Evolutionary conservation across 768 basidiomycete genomes (phyloP).

Genomic region (Phanerochaete carnosa): DNA sequence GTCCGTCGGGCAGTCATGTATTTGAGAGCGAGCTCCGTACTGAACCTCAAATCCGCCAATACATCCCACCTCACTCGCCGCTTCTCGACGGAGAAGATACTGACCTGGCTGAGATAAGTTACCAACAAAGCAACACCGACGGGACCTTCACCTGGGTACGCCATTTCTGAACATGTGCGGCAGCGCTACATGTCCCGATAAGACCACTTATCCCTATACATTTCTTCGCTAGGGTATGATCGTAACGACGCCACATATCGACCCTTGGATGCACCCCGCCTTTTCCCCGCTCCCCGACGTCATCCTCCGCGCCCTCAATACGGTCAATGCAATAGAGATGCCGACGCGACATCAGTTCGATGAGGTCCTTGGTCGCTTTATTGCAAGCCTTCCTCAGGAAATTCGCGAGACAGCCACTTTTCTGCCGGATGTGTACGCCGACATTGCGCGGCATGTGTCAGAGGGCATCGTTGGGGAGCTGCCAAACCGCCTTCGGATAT

Average conservation of each 20-base stretch:
- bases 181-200: not conserved
- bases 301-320: constrained; percentile 52
- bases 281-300: constrained; percentile 60
- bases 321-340: constrained; percentile 55
- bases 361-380: constrained; percentile 44
- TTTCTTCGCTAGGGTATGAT: constrained; percentile 33
- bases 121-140: constrained; percentile 19
- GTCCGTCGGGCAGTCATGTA: constrained; percentile 16
- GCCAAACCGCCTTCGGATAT: constrained; percentile 43
- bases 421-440: constrained; percentile 49
- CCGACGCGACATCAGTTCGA: constrained; percentile 55
- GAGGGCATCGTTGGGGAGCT: constrained; percentile 29
- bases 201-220: constrained; percentile 27
- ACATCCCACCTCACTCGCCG: constrained; percentile 21
- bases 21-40: constrained; percentile 22
- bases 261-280: constrained; percentile 56
- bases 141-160: constrained; percentile 42
- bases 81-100: constrained; percentile 19
- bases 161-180: constrained; percentile 4
- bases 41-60: constrained; percentile 24
- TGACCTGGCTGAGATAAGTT: constrained; percentile 16
- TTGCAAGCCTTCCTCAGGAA: constrained; percentile 48
- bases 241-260: constrained; percentile 40
- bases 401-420: constrained; percentile 61
- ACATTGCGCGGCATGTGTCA: constrained; percentile 45